A percentile compares a stretch with the other conserved stretches of the same genome.
Conservation (phyloP, 148 eudicot genomes). For the Camellia lanceoleosa region DNA sequence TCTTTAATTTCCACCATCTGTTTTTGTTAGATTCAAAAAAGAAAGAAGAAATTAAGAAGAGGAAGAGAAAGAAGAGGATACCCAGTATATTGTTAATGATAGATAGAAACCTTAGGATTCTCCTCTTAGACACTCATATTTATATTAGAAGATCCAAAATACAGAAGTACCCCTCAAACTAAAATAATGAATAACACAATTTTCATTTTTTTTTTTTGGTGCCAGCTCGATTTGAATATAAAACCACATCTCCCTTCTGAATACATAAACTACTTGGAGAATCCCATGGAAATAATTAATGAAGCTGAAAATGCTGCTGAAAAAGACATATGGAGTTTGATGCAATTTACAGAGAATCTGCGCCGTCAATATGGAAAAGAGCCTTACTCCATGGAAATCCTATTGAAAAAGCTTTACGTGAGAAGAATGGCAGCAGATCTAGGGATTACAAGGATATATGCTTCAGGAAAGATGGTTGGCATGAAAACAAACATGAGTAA, state of each 20-base stretch:
- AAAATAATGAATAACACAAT: too few species aligned
- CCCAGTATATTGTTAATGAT: too few species aligned
- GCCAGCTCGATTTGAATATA: slow-evolving; percentile 75
- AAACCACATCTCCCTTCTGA: slow-evolving; percentile 93
- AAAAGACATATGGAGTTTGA: slow-evolving; percentile 71
- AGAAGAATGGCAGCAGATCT: slow-evolving; percentile 98
- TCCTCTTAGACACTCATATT: too few species aligned
- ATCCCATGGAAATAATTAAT: slow-evolving; percentile 76
- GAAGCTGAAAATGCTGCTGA: slow-evolving; percentile 92
- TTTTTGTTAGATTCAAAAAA: neutral
- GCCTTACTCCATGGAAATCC: slow-evolving; percentile 87
- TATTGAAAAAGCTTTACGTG: slow-evolving; percentile 82
- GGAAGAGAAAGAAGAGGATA: too few species aligned
- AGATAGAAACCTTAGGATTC: too few species aligned
- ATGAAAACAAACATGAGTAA: slow-evolving; percentile 82
- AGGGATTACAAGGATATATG: slow-evolving; percentile 69
- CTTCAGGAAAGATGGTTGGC: slow-evolving; percentile 64
- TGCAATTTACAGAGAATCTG: slow-evolving; percentile 77
- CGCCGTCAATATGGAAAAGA: slow-evolving; percentile 88
- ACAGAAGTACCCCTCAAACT: too few species aligned
- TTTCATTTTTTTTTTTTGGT: slow-evolving; percentile 8
- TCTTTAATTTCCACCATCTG: neutral
- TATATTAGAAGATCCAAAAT: too few species aligned
- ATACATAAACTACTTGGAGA: slow-evolving; percentile 89
- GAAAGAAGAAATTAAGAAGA: too few species aligned